A percentile compares a stretch with the other conserved stretches of the same genome.
Evolutionary conservation across 2,329 filamentous ascomycete genomes (phyloP).

Genomic region (Anthostomella pinea): DNA sequence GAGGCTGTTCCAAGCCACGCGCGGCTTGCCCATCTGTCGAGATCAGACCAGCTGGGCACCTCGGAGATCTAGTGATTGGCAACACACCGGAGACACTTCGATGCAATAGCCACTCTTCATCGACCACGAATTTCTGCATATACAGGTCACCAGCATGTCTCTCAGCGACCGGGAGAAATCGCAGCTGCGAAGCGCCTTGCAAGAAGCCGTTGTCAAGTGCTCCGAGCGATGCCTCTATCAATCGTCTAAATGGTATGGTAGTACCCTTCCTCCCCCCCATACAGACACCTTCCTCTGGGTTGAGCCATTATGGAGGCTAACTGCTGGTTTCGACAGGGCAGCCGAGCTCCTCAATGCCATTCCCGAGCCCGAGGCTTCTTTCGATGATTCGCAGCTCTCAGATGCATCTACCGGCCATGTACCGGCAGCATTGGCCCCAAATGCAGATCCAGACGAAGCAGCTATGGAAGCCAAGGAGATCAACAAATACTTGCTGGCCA

Average conservation of each 20-base stretch:
- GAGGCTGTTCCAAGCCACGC: too few species aligned
- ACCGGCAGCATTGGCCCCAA: constrained; percentile 50
- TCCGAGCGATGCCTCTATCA: constrained; percentile 95
- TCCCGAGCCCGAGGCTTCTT: constrained; percentile 45
- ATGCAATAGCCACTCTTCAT: too few species aligned
- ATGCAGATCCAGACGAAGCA: constrained; percentile 69
- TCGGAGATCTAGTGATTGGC: too few species aligned
- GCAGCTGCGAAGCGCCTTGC: constrained; percentile 71
- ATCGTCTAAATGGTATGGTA: constrained; percentile 83
- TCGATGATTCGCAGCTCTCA: constrained; percentile 28
- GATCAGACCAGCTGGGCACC: too few species aligned
- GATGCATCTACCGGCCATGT: constrained; percentile 41
- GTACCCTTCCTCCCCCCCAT: neutral
- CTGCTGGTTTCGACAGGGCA: constrained; percentile 57
- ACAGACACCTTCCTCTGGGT: too few species aligned
- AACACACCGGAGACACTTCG: too few species aligned
- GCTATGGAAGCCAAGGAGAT: constrained; percentile 75
- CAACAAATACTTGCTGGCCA: constrained; percentile 83
- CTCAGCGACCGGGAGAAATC: constrained; percentile 54
- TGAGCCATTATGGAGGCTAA: constrained; percentile 12
- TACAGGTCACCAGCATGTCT: constrained; percentile 40
- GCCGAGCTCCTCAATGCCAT: constrained; percentile 90
- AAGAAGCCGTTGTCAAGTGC: constrained; percentile 84
- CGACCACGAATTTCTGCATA: neutral
- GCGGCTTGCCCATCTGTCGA: too few species aligned